These are phyloP conservation scores for Coffea humblotiana DNA, from an alignment of 305 asterid genomes.

Conservation along the genomic window DNA sequence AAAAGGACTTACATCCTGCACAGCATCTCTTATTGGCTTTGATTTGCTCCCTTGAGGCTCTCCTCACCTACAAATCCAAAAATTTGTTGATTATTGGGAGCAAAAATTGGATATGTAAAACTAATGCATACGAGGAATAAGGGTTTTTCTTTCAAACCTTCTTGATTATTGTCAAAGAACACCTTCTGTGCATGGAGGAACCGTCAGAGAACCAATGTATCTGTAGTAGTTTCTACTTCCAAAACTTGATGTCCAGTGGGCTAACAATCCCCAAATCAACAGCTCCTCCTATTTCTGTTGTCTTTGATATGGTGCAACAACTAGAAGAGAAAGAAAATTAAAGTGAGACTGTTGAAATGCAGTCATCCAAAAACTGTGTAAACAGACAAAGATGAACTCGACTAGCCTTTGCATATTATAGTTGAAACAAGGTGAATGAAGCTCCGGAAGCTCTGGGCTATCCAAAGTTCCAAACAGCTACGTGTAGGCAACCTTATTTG, in stretches of 20 bases:
- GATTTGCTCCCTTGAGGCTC: constrained; percentile 65
- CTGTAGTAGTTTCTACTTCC: constrained; percentile 55
- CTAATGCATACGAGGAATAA: background rate
- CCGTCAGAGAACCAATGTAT: constrained; percentile 74
- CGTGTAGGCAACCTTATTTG: background rate
- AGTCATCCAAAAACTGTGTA: background rate
- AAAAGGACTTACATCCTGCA: constrained; percentile 60
- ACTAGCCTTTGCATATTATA: background rate
- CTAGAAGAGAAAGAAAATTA: constrained; percentile 14
- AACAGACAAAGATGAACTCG: background rate
- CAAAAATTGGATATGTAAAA: background rate
- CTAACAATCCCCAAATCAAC: constrained; percentile 36
- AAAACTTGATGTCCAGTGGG: constrained; percentile 46
- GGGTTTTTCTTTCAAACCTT: constrained; percentile 30
- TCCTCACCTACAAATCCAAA: constrained; percentile 43
- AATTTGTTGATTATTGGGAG: background rate
- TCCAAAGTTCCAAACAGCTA: background rate
- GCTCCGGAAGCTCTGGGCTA: background rate
- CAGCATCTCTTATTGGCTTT: constrained; percentile 46
- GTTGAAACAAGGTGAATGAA: background rate
- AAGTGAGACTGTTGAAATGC: background rate
- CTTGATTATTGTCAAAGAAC: constrained; percentile 55
- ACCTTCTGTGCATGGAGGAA: constrained; percentile 86
- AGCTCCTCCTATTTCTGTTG: constrained; percentile 20
- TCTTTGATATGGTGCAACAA: constrained; percentile 18